A percentile compares a stretch with the other conserved stretches of the same genome.
phyloP scores from a whole-genome alignment of 176 grass and related monocot species.

The Dendrocalamus sinicus region DNA sequence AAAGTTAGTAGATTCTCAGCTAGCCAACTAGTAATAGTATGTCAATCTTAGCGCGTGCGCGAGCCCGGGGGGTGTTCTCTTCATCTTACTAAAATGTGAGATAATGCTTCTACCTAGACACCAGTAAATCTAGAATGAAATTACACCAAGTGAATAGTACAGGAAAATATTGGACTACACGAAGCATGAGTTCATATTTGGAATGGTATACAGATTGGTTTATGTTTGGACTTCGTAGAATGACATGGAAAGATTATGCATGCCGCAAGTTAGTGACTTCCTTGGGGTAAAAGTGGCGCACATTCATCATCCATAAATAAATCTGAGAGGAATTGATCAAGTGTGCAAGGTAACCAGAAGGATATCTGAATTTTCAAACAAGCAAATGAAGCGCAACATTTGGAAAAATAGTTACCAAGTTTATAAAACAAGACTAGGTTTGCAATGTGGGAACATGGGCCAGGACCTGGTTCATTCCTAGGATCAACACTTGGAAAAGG shows the following conservation, averaged over 20 bases:
- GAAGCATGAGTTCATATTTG: constrained; percentile 7
- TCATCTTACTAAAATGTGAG: background rate
- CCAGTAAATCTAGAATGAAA: background rate
- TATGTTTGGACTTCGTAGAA: constrained; percentile 4
- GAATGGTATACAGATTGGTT: background rate
- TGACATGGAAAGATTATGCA: background rate
- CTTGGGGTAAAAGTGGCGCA: background rate
- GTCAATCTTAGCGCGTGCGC: background rate
- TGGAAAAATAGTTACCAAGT: constrained; percentile 27
- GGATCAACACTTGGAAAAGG: background rate
- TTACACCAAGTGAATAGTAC: background rate
- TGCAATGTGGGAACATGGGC: background rate
- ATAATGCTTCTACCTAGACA: constrained; percentile 11
- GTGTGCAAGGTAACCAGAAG: background rate
- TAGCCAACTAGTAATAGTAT: constrained; percentile 18
- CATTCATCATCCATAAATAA: background rate
- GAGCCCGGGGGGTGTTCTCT: too few species aligned
- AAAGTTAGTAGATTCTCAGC: constrained; percentile 29
- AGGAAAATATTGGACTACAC: background rate
- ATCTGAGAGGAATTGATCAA: constrained; percentile 24
- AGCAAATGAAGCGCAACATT: constrained; percentile 11
- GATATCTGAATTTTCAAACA: constrained; percentile 1
- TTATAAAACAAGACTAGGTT: background rate
- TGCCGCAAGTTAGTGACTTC: constrained; percentile 14
- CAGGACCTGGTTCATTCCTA: background rate